Conservation (phyloP, 2,329 filamentous ascomycete species). For the Epichloe bromicola region DNA sequence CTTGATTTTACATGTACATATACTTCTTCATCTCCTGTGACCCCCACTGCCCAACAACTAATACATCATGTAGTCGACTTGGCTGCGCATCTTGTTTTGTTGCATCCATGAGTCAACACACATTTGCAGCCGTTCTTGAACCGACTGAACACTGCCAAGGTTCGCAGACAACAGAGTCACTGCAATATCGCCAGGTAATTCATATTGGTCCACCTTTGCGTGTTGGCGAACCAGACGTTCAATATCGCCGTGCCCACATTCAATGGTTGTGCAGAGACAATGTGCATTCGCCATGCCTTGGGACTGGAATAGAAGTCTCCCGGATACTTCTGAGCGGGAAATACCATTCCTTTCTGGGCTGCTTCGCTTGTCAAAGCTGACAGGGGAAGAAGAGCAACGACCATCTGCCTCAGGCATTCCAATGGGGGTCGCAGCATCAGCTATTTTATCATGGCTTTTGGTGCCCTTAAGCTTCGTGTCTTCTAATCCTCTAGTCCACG, state of each 20-base stretch:
- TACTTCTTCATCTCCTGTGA: not conserved
- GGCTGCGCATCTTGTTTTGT: not conserved
- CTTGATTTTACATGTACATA: not conserved
- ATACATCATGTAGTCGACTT: constrained; percentile 4
- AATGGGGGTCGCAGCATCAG: not conserved
- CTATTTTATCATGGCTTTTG: not conserved
- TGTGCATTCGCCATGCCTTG: not conserved
- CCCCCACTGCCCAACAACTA: not conserved
- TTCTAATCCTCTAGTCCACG: not conserved
- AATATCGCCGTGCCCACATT: not conserved
- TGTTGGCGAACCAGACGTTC: not conserved
- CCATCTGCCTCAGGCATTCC: not conserved
- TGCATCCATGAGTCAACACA: constrained; percentile 2
- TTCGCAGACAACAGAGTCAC: not conserved
- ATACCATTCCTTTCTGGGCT: not conserved
- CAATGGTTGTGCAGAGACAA: not conserved
- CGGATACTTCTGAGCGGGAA: not conserved
- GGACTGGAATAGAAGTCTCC: not conserved
- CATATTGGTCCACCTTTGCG: not conserved
- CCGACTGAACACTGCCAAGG: not conserved
- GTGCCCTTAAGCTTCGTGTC: not conserved
- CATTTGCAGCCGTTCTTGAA: not conserved
- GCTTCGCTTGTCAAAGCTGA: not conserved
- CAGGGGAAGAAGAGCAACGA: not conserved
- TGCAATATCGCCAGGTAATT: not conserved